These are phyloP conservation scores for Phaeomoniella chlamydospora DNA, from an alignment of 2,329 filamentous ascomycete species.

Conservation along the genomic window DNA sequence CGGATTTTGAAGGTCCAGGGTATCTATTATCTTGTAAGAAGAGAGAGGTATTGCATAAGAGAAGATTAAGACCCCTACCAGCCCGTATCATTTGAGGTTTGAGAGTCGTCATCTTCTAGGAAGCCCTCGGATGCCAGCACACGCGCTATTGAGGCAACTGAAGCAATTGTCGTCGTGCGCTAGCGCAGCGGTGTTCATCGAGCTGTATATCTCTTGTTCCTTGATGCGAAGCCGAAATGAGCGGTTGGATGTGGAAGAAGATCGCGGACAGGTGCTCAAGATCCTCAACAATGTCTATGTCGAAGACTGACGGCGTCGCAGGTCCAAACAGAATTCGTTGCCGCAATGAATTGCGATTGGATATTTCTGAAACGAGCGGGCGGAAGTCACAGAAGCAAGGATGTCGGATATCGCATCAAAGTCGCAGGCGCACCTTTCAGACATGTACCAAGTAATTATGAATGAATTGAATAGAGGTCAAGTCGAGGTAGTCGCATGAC, in stretches of 20 bases:
- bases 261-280: not conserved
- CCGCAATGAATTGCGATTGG: too few relatives aligned
- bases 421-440: too few relatives aligned
- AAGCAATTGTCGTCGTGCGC: too few relatives aligned
- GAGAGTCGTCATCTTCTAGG: constrained; percentile 9
- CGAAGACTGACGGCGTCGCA: too few relatives aligned
- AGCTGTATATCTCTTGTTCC: too few relatives aligned
- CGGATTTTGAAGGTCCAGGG: constrained; percentile 84
- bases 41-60: constrained; percentile 3
- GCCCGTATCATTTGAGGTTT: constrained; percentile 29
- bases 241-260: not conserved
- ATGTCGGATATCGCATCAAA: not conserved
- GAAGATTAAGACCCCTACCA: constrained; percentile 17
- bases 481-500: too few relatives aligned
- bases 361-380: not conserved
- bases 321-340: too few relatives aligned
- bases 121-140: not conserved
- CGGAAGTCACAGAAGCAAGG: not conserved
- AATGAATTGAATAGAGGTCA: too few relatives aligned
- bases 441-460: too few relatives aligned
- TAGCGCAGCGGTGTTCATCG: not conserved
- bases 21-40: constrained; percentile 49
- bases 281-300: too few relatives aligned
- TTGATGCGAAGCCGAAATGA: not conserved
- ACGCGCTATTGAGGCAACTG: too few relatives aligned